phyloP scores from a whole-genome alignment of 768 basidiomycete species.

The Mycena albidolilacea region DNA sequence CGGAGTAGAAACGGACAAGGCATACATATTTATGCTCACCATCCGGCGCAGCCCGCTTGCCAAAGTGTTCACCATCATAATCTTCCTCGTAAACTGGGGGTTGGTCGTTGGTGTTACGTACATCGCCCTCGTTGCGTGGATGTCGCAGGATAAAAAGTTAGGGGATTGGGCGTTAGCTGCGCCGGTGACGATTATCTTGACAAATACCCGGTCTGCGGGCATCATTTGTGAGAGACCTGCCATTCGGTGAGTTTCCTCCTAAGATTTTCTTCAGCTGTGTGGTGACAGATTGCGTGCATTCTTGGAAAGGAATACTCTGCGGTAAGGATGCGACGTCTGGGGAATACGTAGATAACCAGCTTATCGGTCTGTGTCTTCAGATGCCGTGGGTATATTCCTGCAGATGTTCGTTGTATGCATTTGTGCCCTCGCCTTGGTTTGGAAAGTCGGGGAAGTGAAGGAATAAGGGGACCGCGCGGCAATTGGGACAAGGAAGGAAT shows the following conservation, averaged over 20 bases:
- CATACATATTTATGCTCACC: constrained; percentile 2
- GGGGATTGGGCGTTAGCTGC: constrained; percentile 1
- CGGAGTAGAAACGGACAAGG: background rate
- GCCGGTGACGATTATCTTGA: constrained; percentile 8
- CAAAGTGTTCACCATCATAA: background rate
- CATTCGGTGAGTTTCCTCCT: constrained; percentile 1
- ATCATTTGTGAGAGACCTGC: background rate
- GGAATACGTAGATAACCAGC: background rate
- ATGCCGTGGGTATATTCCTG: constrained; percentile 10
- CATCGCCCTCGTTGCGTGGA: background rate
- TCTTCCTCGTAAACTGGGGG: constrained; percentile 10
- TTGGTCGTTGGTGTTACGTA: constrained; percentile 1
- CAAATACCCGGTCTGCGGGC: background rate
- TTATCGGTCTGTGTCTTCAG: background rate
- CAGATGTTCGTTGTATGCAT: constrained; percentile 11
- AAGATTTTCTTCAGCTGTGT: background rate
- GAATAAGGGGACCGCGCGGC: background rate
- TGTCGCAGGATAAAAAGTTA: background rate
- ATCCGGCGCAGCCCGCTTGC: constrained; percentile 4
- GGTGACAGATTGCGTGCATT: background rate
- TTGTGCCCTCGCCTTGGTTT: background rate
- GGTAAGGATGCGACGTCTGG: background rate
- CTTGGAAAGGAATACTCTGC: background rate
- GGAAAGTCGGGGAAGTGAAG: background rate
- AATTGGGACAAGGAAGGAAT: too few relatives aligned